Percentiles rank a stretch among this genome's conserved stretches.
Evolutionary conservation across 2,329 filamentous ascomycete species (phyloP).

Genomic region (Mycosphaerelloides madeirae): DNA sequence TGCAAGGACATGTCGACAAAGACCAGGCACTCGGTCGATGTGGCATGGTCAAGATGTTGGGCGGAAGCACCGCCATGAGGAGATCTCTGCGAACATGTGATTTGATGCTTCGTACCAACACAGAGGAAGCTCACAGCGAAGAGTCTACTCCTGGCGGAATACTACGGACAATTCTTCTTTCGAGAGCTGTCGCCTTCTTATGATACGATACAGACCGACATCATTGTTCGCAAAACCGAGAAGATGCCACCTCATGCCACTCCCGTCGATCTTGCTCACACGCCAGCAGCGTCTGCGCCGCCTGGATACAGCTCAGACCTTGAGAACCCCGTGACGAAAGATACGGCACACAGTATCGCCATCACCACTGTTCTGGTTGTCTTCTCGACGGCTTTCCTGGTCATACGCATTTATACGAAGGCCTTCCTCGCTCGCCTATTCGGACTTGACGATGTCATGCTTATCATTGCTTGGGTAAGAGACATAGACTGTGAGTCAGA

Average conservation of each 20-base stretch:
- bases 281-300: constrained; percentile 11
- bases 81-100: too few species aligned
- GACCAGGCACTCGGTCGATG: too few species aligned
- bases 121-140: too few species aligned
- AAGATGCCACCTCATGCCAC: not conserved
- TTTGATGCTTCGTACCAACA: too few species aligned
- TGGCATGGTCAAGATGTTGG: too few species aligned
- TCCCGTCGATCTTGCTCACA: not conserved
- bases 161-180: too few species aligned
- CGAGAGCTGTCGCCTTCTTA: too few species aligned
- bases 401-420: constrained; percentile 15
- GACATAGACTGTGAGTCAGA: not conserved
- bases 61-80: too few species aligned
- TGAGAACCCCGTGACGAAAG: constrained; percentile 3
- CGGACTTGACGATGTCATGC: constrained; percentile 12
- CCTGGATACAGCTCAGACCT: constrained; percentile 12
- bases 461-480: constrained; percentile 12
- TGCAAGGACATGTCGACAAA: too few species aligned
- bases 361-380: constrained; percentile 10
- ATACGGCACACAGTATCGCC: constrained; percentile 4
- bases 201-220: too few species aligned
- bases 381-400: constrained; percentile 13
- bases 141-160: too few species aligned
- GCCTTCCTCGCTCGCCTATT: constrained; percentile 14
- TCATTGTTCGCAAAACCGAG: not conserved